A percentile compares a stretch with the other conserved stretches of the same genome.
Evolutionary conservation across 2,329 filamentous ascomycete genomes (phyloP).

Genomic region (Beauveria sp.): DNA sequence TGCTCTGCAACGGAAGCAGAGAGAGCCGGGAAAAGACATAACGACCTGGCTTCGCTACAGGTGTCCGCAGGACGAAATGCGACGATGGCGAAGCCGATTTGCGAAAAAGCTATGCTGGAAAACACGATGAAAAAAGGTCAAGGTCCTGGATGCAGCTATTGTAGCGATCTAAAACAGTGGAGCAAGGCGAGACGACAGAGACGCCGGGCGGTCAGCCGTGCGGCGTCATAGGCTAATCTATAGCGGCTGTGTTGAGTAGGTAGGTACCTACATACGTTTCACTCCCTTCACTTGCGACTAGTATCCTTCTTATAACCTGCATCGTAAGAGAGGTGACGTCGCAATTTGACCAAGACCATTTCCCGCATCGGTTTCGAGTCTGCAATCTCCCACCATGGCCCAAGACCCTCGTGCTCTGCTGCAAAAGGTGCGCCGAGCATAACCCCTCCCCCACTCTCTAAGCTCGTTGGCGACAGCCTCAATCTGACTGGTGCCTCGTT

Average conservation of each 20-base stretch:
- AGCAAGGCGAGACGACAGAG: not conserved
- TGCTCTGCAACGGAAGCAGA: conserved; percentile 25
- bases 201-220: conserved; percentile 8
- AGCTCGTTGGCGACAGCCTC: not conserved
- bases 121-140: not conserved
- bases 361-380: not conserved
- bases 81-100: not conserved
- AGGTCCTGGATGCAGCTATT: not conserved
- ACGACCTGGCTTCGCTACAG: too few relatives aligned
- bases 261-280: not conserved
- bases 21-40: not conserved
- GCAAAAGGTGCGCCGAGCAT: conserved; percentile 54
- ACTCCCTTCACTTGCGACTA: conserved; percentile 5
- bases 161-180: conserved; percentile 5
- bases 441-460: conserved; percentile 20
- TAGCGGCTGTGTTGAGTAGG: not conserved
- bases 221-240: conserved; percentile 9
- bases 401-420: conserved; percentile 72
- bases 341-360: not conserved
- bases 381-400: conserved; percentile 43
- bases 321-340: not conserved
- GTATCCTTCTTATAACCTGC: not conserved
- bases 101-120: not conserved
- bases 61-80: too few relatives aligned
- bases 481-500: not conserved